A percentile compares a stretch with the other conserved stretches of the same genome.
These are phyloP conservation scores for Amanita inopinata DNA, from an alignment of 768 basidiomycete species.

Conservation along the genomic window DNA sequence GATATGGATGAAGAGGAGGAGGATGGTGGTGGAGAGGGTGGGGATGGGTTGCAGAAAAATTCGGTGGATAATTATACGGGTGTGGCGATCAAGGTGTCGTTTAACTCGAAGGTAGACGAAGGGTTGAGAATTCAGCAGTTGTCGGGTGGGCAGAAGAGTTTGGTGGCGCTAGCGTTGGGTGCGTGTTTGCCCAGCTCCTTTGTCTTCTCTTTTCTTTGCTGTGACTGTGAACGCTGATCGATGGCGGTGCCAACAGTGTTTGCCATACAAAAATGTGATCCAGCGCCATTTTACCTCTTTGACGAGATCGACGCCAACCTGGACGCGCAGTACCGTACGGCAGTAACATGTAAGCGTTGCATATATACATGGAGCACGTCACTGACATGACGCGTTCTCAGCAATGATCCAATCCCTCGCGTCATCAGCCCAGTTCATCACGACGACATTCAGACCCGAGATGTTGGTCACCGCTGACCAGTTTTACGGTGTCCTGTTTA, in stretches of 20 bases:
- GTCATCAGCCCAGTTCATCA: constrained; percentile 88
- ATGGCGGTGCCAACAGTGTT: too few species aligned
- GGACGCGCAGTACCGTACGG: constrained; percentile 95
- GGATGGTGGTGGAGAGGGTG: constrained; percentile 28
- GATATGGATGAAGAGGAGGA: constrained; percentile 77
- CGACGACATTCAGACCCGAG: constrained; percentile 96
- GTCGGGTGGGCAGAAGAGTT: constrained; percentile 94
- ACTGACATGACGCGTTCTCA: constrained; percentile 16
- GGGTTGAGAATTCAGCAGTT: constrained; percentile 93
- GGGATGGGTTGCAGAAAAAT: constrained; percentile 51
- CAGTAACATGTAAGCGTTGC: constrained; percentile 74
- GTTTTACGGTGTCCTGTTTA: constrained; percentile 95
- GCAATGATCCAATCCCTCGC: constrained; percentile 93
- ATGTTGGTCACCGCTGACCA: constrained; percentile 95
- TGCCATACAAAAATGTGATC: constrained; percentile 98
- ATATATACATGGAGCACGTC: not conserved
- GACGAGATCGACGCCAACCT: constrained; percentile 99
- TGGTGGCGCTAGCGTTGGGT: constrained; percentile 94
- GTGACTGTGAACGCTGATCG: not conserved
- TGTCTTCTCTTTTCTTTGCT: constrained; percentile 6
- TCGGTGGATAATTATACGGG: constrained; percentile 93
- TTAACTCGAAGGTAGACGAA: constrained; percentile 98
- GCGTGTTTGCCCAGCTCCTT: not conserved
- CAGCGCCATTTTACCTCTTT: constrained; percentile 98
- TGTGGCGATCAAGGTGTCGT: constrained; percentile 95